Conservation (phyloP, 305 asterid species). For the Lippia alba region DNA sequence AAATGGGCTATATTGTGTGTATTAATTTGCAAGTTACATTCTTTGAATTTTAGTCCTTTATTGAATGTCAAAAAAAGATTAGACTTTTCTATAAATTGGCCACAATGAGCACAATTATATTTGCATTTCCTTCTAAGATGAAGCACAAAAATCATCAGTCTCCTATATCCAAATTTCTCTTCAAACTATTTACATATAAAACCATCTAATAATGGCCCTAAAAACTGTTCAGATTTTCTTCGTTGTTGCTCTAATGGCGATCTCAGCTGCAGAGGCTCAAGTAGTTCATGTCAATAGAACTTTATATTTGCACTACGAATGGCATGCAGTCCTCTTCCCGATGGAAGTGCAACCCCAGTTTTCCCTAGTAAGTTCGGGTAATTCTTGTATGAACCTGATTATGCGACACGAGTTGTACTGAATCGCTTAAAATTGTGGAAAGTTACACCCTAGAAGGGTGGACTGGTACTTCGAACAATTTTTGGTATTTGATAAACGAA, state of each 20-base stretch:
- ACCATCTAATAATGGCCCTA: constrained; percentile 20
- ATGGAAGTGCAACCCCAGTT: constrained; percentile 30
- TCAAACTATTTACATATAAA: not conserved
- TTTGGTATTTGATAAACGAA: too few species aligned
- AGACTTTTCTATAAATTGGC: constrained; percentile 9
- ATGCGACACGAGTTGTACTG: too few species aligned
- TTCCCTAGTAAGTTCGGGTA: constrained; percentile 24
- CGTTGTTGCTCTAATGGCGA: constrained; percentile 27
- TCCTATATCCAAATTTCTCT: not conserved
- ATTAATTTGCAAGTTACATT: too few species aligned
- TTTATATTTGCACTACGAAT: constrained; percentile 35
- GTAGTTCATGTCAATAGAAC: constrained; percentile 38
- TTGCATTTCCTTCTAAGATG: not conserved
- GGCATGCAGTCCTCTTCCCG: constrained; percentile 26
- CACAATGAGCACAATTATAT: not conserved
- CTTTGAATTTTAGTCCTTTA: too few species aligned
- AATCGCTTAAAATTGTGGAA: too few species aligned
- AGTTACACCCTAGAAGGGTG: too few species aligned
- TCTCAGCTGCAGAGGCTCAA: constrained; percentile 35
- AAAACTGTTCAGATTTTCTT: constrained; percentile 13
- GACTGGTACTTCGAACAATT: too few species aligned
- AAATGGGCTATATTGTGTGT: too few species aligned
- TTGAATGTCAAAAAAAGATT: too few species aligned
- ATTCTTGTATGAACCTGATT: too few species aligned
- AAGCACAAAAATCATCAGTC: not conserved